A percentile compares a stretch with the other conserved stretches of the same genome.
Conservation (phyloP, 768 basidiomycete genomes). For the Tricholoma terreum region DNA sequence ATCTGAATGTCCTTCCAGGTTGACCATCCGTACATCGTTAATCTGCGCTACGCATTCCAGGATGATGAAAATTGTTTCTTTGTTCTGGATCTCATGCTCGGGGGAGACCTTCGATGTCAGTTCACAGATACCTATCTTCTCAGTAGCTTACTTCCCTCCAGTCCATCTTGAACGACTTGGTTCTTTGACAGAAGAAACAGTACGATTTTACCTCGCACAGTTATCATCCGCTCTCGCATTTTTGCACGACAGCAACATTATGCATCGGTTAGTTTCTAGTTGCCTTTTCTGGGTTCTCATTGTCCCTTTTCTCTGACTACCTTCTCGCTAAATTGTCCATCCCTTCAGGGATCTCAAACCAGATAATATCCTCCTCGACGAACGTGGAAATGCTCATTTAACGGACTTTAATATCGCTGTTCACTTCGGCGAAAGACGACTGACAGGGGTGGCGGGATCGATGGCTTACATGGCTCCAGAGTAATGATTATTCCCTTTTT, state of each 20-base stretch:
- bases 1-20: slow-evolving; percentile 47
- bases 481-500: slow-evolving; percentile 31
- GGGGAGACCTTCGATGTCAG: slow-evolving; percentile 91
- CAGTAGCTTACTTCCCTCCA: slow-evolving; percentile 27
- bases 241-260: slow-evolving; percentile 90
- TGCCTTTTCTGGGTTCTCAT: slow-evolving; percentile 21
- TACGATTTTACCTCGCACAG: slow-evolving; percentile 89
- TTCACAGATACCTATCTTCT: slow-evolving; percentile 11
- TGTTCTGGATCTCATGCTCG: slow-evolving; percentile 95
- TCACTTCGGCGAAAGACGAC: slow-evolving; percentile 84
- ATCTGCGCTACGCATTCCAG: slow-evolving; percentile 94
- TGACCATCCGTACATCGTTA: slow-evolving; percentile 94
- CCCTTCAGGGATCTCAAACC: slow-evolving; percentile 85
- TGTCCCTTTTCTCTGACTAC: slow-evolving; percentile 9
- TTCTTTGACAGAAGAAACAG: slow-evolving; percentile 69
- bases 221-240: slow-evolving; percentile 85
- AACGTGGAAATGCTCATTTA: slow-evolving; percentile 91
- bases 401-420: slow-evolving; percentile 99
- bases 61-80: slow-evolving; percentile 99
- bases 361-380: slow-evolving; percentile 96
- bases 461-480: slow-evolving; percentile 99
- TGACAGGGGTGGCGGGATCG: slow-evolving; percentile 92
- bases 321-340: slow-evolving; percentile 15
- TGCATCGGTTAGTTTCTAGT: slow-evolving; percentile 74
- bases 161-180: slow-evolving; percentile 88